Evolutionary conservation across 257 asterid species (phyloP).

Genomic region (Agastache rugosa): DNA sequence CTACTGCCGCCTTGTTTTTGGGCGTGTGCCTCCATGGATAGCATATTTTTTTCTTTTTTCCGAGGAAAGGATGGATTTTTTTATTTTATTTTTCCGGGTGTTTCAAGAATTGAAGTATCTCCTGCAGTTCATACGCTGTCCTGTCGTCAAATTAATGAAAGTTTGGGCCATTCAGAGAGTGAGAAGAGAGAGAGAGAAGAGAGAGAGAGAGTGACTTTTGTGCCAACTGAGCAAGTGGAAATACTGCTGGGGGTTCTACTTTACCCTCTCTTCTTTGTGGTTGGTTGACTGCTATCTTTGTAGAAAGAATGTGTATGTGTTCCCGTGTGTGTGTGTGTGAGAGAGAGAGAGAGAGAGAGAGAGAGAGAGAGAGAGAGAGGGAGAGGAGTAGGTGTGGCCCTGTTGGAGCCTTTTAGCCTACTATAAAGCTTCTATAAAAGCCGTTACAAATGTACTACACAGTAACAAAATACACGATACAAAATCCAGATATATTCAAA

Average conservation of each 20-base stretch:
- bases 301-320: not conserved
- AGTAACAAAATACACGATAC: not conserved
- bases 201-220: constrained; percentile 26
- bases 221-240: constrained; percentile 47
- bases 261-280: constrained; percentile 38
- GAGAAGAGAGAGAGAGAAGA: not conserved
- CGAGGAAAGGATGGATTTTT: not conserved
- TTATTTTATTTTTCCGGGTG: not conserved
- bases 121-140: constrained; percentile 19
- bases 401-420: constrained; percentile 35
- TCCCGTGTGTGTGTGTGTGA: not conserved
- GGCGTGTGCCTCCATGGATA: constrained; percentile 43
- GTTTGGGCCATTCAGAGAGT: constrained; percentile 26
- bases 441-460: not conserved
- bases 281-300: constrained; percentile 45
- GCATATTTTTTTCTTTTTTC: constrained; percentile 20
- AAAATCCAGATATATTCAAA: no score
- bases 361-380: not conserved
- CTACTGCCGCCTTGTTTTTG: constrained; percentile 36
- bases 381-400: constrained; percentile 37
- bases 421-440: constrained; percentile 14
- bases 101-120: constrained; percentile 28
- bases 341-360: no score
- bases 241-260: constrained; percentile 49
- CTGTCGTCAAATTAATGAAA: constrained; percentile 31